Conservation (phyloP, 768 basidiomycete species). For the Suillus americanus region DNA sequence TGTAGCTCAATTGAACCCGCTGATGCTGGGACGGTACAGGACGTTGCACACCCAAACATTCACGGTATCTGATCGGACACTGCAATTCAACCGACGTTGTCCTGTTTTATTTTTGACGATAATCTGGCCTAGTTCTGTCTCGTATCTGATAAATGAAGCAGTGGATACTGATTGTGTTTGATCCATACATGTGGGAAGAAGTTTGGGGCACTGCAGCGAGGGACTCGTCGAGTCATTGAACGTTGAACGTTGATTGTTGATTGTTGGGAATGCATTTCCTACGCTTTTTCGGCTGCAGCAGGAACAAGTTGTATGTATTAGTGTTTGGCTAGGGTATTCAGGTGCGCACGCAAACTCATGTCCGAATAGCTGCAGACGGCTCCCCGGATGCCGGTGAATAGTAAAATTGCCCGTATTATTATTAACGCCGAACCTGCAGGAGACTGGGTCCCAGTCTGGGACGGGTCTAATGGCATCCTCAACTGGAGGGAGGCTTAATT, state of each 20-base stretch:
- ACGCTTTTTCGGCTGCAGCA: neutral
- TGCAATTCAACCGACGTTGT: neutral
- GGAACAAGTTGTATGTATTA: neutral
- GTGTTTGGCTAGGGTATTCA: neutral
- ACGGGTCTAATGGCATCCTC: neutral
- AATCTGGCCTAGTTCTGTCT: neutral
- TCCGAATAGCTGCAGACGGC: neutral
- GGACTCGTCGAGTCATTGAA: neutral
- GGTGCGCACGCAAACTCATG: neutral
- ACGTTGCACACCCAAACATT: neutral
- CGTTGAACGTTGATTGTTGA: no score
- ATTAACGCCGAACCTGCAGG: neutral
- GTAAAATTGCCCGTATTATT: neutral
- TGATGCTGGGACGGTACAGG: no score
- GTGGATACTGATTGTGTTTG: constrained; percentile 1
- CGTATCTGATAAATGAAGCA: neutral
- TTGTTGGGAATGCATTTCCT: neutral
- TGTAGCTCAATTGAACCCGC: no score
- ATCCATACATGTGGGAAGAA: neutral
- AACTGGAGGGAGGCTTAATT: neutral
- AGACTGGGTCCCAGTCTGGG: neutral
- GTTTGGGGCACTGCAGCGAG: neutral
- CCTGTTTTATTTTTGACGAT: neutral
- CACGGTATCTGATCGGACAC: neutral
- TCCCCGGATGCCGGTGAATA: neutral